Conservation (phyloP, 257 asterid genomes). For the Solanum sejunctum region DNA sequence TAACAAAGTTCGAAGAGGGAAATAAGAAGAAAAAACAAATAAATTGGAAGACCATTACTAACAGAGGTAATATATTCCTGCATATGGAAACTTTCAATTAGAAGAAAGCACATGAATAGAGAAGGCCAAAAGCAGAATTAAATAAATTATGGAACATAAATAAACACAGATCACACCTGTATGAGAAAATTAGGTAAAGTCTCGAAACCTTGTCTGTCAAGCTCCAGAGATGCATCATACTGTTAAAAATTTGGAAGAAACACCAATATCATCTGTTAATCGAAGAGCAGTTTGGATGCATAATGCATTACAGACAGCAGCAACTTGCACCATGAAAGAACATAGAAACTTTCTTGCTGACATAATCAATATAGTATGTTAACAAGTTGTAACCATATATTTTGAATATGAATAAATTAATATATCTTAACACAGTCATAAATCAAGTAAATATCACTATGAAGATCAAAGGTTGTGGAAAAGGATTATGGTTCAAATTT, state of each 20-base stretch:
- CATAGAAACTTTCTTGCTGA: background rate
- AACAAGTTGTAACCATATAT: background rate
- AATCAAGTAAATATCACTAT: background rate
- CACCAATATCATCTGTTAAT: slow-evolving; percentile 4
- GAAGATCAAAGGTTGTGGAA: background rate
- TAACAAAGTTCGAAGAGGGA: background rate
- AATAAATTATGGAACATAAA: background rate
- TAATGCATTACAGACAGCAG: background rate
- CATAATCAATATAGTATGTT: background rate
- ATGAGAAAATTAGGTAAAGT: slow-evolving; percentile 54
- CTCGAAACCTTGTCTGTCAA: slow-evolving; percentile 59
- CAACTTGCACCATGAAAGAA: background rate
- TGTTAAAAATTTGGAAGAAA: slow-evolving; percentile 16
- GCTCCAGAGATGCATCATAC: slow-evolving; percentile 80
- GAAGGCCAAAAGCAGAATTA: background rate
- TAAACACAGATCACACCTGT: slow-evolving; percentile 23
- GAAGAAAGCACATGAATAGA: background rate
- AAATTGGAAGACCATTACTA: background rate
- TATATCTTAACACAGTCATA: background rate
- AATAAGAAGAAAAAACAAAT: background rate
- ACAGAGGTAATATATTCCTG: background rate
- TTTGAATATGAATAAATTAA: background rate
- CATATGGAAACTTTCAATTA: background rate
- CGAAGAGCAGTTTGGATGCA: background rate
- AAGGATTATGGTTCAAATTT: background rate